Evolutionary conservation across 2,329 filamentous ascomycete species (phyloP).

Genomic region (Lachnum nothofagi): DNA sequence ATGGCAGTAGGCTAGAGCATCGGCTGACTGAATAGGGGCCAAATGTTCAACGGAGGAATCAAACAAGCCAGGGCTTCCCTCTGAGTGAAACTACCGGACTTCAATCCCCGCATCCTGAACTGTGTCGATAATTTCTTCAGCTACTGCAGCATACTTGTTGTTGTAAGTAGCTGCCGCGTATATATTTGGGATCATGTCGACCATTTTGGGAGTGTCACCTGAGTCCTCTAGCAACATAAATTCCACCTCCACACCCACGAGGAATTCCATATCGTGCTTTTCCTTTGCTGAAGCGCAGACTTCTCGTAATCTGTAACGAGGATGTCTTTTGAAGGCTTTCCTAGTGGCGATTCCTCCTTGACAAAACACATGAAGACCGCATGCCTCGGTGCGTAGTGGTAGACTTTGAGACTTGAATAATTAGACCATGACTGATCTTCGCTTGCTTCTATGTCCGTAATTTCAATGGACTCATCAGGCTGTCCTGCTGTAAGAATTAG

Average conservation of each 20-base stretch:
- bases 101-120: conserved; percentile 58
- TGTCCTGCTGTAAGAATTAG: conserved; percentile 62
- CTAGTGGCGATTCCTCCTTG: conserved; percentile 53
- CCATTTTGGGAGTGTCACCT: conserved; percentile 28
- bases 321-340: conserved; percentile 50
- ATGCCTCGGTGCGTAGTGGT: conserved; percentile 49
- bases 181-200: conserved; percentile 39
- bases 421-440: conserved; percentile 66
- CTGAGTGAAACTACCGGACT: conserved; percentile 63
- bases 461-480: conserved; percentile 51
- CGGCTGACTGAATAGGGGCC: conserved; percentile 61
- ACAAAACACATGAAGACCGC: conserved; percentile 59
- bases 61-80: conserved; percentile 68
- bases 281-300: conserved; percentile 47
- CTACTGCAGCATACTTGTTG: conserved; percentile 52
- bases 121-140: conserved; percentile 59
- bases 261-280: conserved; percentile 49
- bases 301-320: conserved; percentile 55
- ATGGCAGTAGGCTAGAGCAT: conserved; percentile 63
- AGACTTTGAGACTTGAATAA: conserved; percentile 48
- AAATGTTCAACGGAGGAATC: conserved; percentile 65
- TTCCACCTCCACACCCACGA: conserved; percentile 41
- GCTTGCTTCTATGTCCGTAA: conserved; percentile 51
- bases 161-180: conserved; percentile 58
- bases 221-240: neutral